Evolutionary conservation across 208 protist species (phyloP), one percentile per base, ranked within the genome.

Genomic region (Tritrichomonas foetus): DNA sequence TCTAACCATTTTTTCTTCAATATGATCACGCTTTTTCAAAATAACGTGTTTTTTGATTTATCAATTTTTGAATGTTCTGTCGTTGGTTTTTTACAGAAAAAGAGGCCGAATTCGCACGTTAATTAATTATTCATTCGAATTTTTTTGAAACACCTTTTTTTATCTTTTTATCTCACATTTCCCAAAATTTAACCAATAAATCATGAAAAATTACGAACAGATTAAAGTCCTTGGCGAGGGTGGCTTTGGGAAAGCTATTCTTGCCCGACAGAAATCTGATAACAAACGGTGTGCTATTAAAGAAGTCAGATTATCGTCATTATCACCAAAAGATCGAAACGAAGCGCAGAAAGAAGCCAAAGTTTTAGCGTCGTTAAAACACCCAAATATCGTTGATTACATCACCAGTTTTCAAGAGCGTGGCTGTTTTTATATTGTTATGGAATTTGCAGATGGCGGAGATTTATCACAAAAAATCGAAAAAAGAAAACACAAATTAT

Each of bases 361-460:
- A 57, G 78, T 89, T 89, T 57, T 89, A 39, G 33, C 47, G 8
- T 44, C 78, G 0, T 36, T 89, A 16, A 89, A 89, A 5, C 78
- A 89, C 39, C 78, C 78, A 16, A 89, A 89, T 36, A 89, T 89
- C 39, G 78, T 89, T 0, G 14, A 47, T 39, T 94, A 94, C 66
- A 69, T 53, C 1, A 50, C 49, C 33, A 93, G 93, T 33, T 94
- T 94, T 47, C 39, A 80, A n/a, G 69, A 94, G 44, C 33, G 41
- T n/a, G 84, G 84, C 55, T 69, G 39, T 57, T 72, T 94, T n/a
- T 94, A 94, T 92, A 94, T 94, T 49, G 36, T 92, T 50, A 94
- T 95, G 93, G 93, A 95, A 80, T 94, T 69, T 57, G 94, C 94
- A 8, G 94, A 95, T 39, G 93, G 93, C 16, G 94, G 94, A 25